Conservation (phyloP, 257 asterid genomes). For the Solanum pennellii region DNA sequence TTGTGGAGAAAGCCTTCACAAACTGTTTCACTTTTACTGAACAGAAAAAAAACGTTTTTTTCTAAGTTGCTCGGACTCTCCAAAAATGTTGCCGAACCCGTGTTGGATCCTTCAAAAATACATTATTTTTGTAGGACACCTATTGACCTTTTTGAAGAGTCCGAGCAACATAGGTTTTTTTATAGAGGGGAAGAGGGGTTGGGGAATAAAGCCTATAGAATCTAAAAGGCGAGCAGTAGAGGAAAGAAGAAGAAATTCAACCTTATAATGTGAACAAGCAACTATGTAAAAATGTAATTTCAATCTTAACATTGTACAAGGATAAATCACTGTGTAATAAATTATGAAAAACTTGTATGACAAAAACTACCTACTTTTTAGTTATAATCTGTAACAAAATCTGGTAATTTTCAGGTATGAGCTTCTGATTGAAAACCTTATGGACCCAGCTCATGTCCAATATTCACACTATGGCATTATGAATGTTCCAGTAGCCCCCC, state of each 20-base stretch:
- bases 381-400: not conserved
- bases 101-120: no score
- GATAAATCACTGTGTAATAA: not conserved
- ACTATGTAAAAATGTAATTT: not conserved
- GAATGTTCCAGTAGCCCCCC: slow-evolving; percentile 39
- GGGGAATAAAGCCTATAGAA: not conserved
- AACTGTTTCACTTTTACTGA: not conserved
- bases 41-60: not conserved
- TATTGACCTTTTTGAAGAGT: no score
- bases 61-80: no score
- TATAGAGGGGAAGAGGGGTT: not conserved
- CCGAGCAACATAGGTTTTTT: not conserved
- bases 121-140: no score
- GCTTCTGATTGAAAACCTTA: slow-evolving; percentile 73
- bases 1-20: not conserved
- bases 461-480: slow-evolving; percentile 86
- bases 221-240: not conserved
- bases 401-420: slow-evolving; percentile 52
- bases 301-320: not conserved
- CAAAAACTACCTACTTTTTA: not conserved
- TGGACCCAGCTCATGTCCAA: slow-evolving; percentile 97
- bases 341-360: not conserved
- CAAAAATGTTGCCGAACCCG: no score
- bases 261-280: not conserved
- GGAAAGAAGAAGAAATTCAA: not conserved